These are phyloP conservation scores for Lobosporangium transversale DNA, from an alignment of 192 early-diverging fungal species.

Conservation along the genomic window DNA sequence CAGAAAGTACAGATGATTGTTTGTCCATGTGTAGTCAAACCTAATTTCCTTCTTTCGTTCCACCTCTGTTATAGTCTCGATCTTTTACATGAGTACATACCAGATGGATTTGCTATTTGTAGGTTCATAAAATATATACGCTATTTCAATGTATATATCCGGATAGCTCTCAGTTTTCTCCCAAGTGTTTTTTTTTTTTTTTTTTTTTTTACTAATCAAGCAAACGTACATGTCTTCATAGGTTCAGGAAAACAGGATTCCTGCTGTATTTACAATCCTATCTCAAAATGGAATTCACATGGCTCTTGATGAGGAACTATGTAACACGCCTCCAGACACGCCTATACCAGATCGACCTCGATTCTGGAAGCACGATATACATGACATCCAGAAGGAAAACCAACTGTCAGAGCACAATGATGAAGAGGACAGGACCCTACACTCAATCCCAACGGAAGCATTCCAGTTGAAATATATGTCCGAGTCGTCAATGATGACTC, in stretches of 20 bases:
- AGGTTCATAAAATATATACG: conserved; percentile 24
- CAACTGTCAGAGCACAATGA: no score
- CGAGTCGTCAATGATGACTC: conserved; percentile 18
- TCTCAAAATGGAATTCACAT: conserved; percentile 56
- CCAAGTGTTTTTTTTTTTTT: no score
- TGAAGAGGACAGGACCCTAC: no score
- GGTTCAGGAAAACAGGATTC: conserved; percentile 69
- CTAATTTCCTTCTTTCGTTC: no score
- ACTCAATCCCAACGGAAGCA: not conserved
- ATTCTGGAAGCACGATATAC: conserved; percentile 6
- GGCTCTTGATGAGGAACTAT: conserved; percentile 21
- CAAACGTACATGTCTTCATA: conserved; percentile 4
- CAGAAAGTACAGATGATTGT: no score
- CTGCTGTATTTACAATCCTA: conserved; percentile 62
- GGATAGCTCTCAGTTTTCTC: no score
- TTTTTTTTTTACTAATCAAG: no score
- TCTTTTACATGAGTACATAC: conserved; percentile 80
- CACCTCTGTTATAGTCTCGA: no score
- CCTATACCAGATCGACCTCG: conserved; percentile 34
- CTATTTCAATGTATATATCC: no score
- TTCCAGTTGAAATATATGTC: not conserved
- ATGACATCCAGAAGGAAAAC: conserved; percentile 12
- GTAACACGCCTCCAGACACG: conserved; percentile 41
- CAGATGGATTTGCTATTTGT: conserved; percentile 80
- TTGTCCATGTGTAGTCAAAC: no score